A percentile compares a stretch with the other conserved stretches of the same genome.
These are phyloP conservation scores for Colletotrichum sansevieriae DNA, from an alignment of 2,329 filamentous ascomycete species.

Conservation along the genomic window DNA sequence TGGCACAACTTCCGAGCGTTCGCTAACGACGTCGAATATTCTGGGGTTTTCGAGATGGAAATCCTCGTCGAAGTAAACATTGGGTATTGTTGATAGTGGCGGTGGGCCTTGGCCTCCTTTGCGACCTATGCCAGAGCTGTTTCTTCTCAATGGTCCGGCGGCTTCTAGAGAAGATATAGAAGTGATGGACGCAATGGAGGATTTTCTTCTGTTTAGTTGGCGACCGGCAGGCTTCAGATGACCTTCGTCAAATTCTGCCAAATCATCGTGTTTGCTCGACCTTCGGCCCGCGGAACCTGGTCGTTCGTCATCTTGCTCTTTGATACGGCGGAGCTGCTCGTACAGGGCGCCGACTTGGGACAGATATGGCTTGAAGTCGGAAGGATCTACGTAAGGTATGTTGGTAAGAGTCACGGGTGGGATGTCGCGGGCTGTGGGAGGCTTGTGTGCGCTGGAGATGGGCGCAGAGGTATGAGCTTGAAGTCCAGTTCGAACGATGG, in stretches of 20 bases:
- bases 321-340: conserved; percentile 87
- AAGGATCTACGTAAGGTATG: conserved; percentile 82
- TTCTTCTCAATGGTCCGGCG: conserved; percentile 57
- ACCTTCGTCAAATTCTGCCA: conserved; percentile 57
- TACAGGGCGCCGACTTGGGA: conserved; percentile 88
- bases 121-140: conserved; percentile 64
- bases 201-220: conserved; percentile 54
- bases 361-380: conserved; percentile 87
- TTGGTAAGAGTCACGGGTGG: conserved; percentile 93
- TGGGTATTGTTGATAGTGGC: conserved; percentile 90
- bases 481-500: conserved; percentile 89
- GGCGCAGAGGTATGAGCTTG: conserved; percentile 82
- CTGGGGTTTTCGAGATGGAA: conserved; percentile 97
- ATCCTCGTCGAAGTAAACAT: conserved; percentile 93
- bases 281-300: conserved; percentile 47
- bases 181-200: conserved; percentile 60
- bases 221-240: conserved; percentile 61
- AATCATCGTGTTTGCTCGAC: conserved; percentile 58
- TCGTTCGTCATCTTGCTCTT: conserved; percentile 78
- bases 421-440: conserved; percentile 89
- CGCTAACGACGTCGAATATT: conserved; percentile 96
- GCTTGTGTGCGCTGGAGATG: conserved; percentile 78
- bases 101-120: conserved; percentile 79
- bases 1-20: conserved; percentile 94
- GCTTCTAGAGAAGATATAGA: conserved; percentile 65